Evolutionary conservation across 2,329 filamentous ascomycete genomes (phyloP).

Genomic region (Botrytis tulipae): DNA sequence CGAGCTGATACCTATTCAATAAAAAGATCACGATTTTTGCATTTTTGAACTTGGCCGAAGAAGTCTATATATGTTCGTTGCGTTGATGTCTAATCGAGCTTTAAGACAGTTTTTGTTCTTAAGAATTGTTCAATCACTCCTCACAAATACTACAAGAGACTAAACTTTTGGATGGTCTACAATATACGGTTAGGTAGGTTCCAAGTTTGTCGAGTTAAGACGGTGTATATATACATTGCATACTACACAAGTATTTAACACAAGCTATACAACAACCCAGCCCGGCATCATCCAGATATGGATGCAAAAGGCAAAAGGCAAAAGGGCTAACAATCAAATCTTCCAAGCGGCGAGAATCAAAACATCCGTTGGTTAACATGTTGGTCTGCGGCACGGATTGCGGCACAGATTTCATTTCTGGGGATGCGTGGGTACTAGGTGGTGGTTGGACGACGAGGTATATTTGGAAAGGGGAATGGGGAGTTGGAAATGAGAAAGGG

Average conservation of each 20-base stretch:
- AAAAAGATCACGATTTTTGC: not conserved
- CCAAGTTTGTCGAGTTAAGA: not conserved
- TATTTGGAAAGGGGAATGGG: not conserved
- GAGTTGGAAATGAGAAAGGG: too few species aligned
- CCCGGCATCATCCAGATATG: not conserved
- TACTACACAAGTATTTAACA: not conserved
- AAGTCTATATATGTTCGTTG: not conserved
- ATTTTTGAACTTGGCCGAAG: not conserved
- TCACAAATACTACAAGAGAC: not conserved
- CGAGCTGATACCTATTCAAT: slow-evolving; percentile 7
- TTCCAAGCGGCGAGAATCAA: not conserved
- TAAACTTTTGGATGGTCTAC: not conserved
- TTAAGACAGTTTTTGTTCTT: not conserved
- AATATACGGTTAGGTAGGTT: not conserved
- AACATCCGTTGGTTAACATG: not conserved
- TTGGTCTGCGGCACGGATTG: not conserved
- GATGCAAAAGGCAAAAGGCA: not conserved
- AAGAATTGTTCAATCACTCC: not conserved
- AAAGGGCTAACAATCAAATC: not conserved
- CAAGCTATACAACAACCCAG: not conserved
- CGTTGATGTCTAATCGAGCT: not conserved
- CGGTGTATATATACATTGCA: not conserved
- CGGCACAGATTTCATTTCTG: not conserved
- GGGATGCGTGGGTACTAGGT: not conserved
- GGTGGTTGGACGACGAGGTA: not conserved